A percentile compares a stretch with the other conserved stretches of the same genome.
Conservation (phyloP, 2,329 filamentous ascomycete species). For the Nigrospora oryzae region DNA sequence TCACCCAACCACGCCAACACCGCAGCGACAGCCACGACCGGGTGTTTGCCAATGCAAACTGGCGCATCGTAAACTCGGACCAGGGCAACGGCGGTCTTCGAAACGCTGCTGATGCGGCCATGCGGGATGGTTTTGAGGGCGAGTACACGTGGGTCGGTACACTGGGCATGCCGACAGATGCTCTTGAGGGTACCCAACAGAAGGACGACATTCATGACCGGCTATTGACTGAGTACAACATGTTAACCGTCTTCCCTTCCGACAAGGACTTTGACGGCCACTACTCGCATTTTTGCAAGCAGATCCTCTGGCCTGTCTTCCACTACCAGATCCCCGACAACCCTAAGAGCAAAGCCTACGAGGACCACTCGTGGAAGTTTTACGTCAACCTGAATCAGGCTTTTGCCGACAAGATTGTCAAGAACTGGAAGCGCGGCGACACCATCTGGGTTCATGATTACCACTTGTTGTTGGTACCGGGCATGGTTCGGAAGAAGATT, state of each 20-base stretch:
- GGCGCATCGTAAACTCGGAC: conserved; percentile 76
- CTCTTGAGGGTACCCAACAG: conserved; percentile 62
- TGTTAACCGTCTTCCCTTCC: conserved; percentile 74
- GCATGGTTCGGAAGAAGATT: conserved; percentile 81
- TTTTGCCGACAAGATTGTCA: conserved; percentile 83
- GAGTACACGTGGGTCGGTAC: conserved; percentile 90
- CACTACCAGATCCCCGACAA: conserved; percentile 98
- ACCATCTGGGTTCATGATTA: conserved; percentile 96
- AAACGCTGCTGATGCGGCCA: conserved; percentile 76
- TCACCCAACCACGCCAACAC: conserved; percentile 43
- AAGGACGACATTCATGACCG: conserved; percentile 78
- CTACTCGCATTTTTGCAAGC: conserved; percentile 95
- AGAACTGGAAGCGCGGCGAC: conserved; percentile 89
- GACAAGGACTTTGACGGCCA: conserved; percentile 93
- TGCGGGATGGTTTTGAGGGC: conserved; percentile 57
- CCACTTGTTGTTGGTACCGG: conserved; percentile 80
- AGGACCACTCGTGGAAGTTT: conserved; percentile 93
- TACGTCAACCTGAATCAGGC: conserved; percentile 89
- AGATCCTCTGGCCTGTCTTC: conserved; percentile 95
- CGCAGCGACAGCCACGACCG: conserved; percentile 58
- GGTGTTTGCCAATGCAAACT: conserved; percentile 69
- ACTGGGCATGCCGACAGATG: conserved; percentile 88
- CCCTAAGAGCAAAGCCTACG: conserved; percentile 95
- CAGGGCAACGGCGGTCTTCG: conserved; percentile 89
- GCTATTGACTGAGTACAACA: conserved; percentile 73